Percentiles rank a stretch among this genome's conserved stretches.
Evolutionary conservation across 805 yeast species (phyloP).

Genomic region (Ogataea henricii): DNA sequence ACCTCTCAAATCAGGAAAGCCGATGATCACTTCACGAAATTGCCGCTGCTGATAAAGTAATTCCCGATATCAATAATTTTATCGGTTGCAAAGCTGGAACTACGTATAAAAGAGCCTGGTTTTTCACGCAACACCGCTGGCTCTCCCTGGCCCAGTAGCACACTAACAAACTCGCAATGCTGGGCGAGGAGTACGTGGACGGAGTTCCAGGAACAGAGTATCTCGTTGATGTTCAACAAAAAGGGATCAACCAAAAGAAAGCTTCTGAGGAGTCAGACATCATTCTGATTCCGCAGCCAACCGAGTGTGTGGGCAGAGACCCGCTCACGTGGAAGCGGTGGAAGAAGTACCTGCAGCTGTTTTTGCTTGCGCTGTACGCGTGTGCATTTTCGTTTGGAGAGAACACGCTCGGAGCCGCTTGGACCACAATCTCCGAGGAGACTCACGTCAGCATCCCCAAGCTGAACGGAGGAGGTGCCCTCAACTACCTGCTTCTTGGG

Average conservation of each 20-base stretch:
- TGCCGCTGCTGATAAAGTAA: too few species aligned
- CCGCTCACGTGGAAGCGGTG: conserved; percentile 18
- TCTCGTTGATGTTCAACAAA: conserved; percentile 10
- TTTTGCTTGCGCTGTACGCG: conserved; percentile 19
- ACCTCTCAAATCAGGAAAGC: not conserved
- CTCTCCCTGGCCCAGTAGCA: too few species aligned
- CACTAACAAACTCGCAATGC: not conserved
- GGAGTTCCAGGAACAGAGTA: conserved; percentile 19
- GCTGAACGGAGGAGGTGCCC: conserved; percentile 20
- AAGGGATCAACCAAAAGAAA: not conserved
- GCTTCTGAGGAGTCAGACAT: conserved; percentile 12
- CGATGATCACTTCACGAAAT: not conserved
- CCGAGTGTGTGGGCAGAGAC: conserved; percentile 17
- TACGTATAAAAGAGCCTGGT: not conserved
- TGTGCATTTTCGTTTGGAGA: conserved; percentile 21
- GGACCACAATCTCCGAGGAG: conserved; percentile 18
- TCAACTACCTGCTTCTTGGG: conserved; percentile 18
- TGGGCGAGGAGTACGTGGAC: conserved; percentile 11
- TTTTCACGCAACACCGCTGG: too few species aligned
- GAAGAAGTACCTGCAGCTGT: conserved; percentile 18
- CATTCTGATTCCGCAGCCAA: conserved; percentile 21
- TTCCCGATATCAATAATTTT: too few species aligned
- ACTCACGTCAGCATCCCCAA: conserved; percentile 13
- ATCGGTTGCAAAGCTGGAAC: too few species aligned
- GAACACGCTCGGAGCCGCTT: conserved; percentile 22